Evolutionary conservation across 2,329 filamentous ascomycete genomes (phyloP).

Genomic region (Apiospora saccharicola): DNA sequence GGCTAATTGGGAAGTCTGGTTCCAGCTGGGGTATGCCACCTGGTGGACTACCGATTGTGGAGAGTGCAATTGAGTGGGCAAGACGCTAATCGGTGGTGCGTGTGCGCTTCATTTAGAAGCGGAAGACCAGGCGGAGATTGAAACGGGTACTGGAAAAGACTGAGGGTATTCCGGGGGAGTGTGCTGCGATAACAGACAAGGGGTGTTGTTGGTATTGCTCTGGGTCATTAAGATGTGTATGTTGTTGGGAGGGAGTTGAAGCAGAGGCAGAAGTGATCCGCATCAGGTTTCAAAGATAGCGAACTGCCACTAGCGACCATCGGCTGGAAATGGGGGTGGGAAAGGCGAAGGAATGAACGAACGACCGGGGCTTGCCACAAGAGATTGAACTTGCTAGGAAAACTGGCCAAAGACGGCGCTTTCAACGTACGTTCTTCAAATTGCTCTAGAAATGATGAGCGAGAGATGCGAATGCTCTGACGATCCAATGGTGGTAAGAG

Average conservation of each 20-base stretch:
- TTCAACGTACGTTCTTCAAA: slow-evolving; percentile 7
- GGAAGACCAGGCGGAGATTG: slow-evolving; percentile 9
- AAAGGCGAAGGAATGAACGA: slow-evolving; percentile 23
- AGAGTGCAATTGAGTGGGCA: slow-evolving; percentile 27
- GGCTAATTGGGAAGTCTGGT: slow-evolving; percentile 32
- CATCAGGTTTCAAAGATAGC: slow-evolving; percentile 17
- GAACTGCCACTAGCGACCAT: slow-evolving; percentile 20
- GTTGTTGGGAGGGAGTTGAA: slow-evolving; percentile 15
- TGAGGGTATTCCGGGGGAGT: slow-evolving; percentile 21
- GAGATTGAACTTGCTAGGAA: slow-evolving; percentile 18
- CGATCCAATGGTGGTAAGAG: slow-evolving; percentile 20
- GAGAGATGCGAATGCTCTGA: background rate
- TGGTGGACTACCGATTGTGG: slow-evolving; percentile 28
- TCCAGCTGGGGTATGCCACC: slow-evolving; percentile 36
- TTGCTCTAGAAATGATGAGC: slow-evolving; percentile 10
- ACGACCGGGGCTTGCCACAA: slow-evolving; percentile 15
- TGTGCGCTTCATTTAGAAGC: slow-evolving; percentile 17
- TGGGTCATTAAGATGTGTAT: slow-evolving; percentile 8
- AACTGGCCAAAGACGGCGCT: slow-evolving; percentile 21
- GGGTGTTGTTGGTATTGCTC: slow-evolving; percentile 10
- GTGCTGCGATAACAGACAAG: background rate
- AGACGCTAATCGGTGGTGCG: slow-evolving; percentile 30
- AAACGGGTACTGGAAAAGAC: background rate
- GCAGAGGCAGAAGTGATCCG: slow-evolving; percentile 20
- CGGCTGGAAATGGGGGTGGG: slow-evolving; percentile 12